phyloP scores from a whole-genome alignment of 1,284 basidiomycete genomes.

The Mycosarcoma mackinlayi region DNA sequence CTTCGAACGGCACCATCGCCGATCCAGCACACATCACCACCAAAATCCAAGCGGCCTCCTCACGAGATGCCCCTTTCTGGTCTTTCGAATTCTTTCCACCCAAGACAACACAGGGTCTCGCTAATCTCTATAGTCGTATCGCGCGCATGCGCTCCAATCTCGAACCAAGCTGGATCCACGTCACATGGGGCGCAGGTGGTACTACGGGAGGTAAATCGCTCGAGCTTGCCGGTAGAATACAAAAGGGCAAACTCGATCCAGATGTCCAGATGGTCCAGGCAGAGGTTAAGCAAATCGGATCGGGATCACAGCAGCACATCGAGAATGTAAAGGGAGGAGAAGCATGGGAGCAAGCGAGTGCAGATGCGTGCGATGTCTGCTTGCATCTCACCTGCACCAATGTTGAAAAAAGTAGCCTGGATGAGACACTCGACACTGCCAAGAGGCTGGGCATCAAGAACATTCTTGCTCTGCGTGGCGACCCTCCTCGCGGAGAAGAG shows the following conservation, averaged over 20 bases:
- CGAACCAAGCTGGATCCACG: constrained; percentile 71
- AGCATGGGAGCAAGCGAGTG: constrained; percentile 71
- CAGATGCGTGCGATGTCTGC: constrained; percentile 84
- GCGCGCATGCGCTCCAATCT: constrained; percentile 76
- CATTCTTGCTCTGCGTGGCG: constrained; percentile 85
- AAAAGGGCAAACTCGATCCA: constrained; percentile 56
- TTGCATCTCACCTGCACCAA: constrained; percentile 98
- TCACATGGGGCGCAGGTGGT: constrained; percentile 98
- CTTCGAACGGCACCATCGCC: neutral
- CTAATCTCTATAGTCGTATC: constrained; percentile 68
- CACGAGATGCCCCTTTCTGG: constrained; percentile 48
- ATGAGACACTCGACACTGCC: constrained; percentile 83
- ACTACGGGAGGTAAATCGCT: constrained; percentile 87
- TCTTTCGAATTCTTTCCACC: constrained; percentile 96
- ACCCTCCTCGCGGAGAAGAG: constrained; percentile 91
- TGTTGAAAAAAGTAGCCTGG: constrained; percentile 78
- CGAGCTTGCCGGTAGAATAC: constrained; percentile 74
- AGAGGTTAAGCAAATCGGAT: constrained; percentile 12
- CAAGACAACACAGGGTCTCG: constrained; percentile 88
- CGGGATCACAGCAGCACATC: constrained; percentile 23
- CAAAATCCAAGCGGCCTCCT: constrained; percentile 23
- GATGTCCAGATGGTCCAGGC: constrained; percentile 17
- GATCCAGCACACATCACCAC: constrained; percentile 50
- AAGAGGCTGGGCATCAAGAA: constrained; percentile 86
- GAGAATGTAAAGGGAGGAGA: constrained; percentile 18